Conservation (phyloP, 2,329 filamentous ascomycete species). For the Colletotrichum sp. region DNA sequence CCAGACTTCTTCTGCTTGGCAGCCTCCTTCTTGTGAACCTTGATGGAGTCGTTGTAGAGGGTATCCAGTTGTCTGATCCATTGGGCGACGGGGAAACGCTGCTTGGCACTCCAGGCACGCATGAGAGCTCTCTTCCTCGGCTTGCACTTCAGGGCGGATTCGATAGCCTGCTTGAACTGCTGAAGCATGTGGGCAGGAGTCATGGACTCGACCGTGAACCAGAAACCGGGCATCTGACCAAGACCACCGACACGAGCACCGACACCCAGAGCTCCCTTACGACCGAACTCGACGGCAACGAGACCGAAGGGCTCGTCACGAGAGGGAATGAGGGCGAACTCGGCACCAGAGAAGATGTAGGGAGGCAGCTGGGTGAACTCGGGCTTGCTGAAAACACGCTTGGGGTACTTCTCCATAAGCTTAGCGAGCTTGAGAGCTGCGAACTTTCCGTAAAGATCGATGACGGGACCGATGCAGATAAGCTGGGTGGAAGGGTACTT, state of each 20-base stretch:
- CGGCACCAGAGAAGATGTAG: conserved; percentile 70
- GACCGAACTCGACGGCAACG: conserved; percentile 72
- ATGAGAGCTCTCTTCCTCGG: conserved; percentile 62
- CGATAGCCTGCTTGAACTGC: conserved; percentile 69
- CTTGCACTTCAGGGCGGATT: conserved; percentile 64
- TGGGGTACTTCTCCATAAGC: conserved; percentile 70
- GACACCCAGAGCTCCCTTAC: conserved; percentile 71
- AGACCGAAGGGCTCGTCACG: conserved; percentile 73
- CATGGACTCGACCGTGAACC: conserved; percentile 72
- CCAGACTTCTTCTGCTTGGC: conserved; percentile 21
- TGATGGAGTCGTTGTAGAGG: conserved; percentile 65
- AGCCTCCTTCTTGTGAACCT: conserved; percentile 44
- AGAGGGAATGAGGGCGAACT: conserved; percentile 72
- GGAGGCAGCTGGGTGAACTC: conserved; percentile 72
- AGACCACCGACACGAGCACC: conserved; percentile 70
- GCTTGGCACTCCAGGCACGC: conserved; percentile 68
- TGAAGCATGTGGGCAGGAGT: conserved; percentile 67
- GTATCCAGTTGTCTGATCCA: conserved; percentile 71
- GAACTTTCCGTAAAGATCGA: conserved; percentile 72
- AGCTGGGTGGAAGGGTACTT: conserved; percentile 64
- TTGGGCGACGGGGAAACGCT: conserved; percentile 70
- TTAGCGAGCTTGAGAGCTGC: conserved; percentile 68
- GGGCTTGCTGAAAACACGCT: conserved; percentile 70
- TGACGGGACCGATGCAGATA: conserved; percentile 68
- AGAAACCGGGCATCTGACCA: conserved; percentile 75